Base-by-base conservation (phyloP, 192 early-diverging fungal species). In the Piromyces sp. region DNA sequence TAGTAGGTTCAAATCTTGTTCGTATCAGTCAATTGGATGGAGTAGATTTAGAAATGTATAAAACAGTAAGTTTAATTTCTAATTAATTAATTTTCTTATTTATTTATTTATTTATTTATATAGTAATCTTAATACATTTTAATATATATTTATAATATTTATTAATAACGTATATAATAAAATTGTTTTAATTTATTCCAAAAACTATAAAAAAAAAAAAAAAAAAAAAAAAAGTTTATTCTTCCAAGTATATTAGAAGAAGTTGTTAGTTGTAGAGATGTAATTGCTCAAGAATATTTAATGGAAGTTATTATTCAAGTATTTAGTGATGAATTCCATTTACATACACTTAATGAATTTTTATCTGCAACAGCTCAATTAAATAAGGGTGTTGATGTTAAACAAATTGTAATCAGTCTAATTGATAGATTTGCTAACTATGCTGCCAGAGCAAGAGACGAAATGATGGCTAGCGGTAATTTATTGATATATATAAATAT, bases 281-380 rank as follows among this genome's bases (percentile, higher is more conserved):
- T 97, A 22, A 95, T 99, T 82, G 98, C 98, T 13, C 98, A 99
- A 84, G 98, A 99, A 84, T 99, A 99, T 85, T 89, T 99, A 33
- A 98, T 99, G 96, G 98, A 99, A 86, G 96, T 96, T 29, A 96
- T 98, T 80, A 96, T 97, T 84, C 98, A 99, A 88, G 95, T 95
- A 89, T 99, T 99, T 83, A 95, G 92, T 51, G 98, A 98, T 83
- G 97, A 97, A 82, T 98, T 96, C 87, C 98, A 98, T 82, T 85
- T 99, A 38, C 90, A 94, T 36, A 95, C 95, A 5, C 89, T 99
- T 51, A 94, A 94, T 28, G 89, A 92, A 68, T 93, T 98, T 82
- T 89, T 99, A 79, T 92, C 94, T 11, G 95, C 96, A 17, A 96
- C 95, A 14, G 96, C 95, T 14, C 93, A 94, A 85, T 87, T 99